phyloP scores from a whole-genome alignment of 805 yeast genomes.

The Candida maltosa region DNA sequence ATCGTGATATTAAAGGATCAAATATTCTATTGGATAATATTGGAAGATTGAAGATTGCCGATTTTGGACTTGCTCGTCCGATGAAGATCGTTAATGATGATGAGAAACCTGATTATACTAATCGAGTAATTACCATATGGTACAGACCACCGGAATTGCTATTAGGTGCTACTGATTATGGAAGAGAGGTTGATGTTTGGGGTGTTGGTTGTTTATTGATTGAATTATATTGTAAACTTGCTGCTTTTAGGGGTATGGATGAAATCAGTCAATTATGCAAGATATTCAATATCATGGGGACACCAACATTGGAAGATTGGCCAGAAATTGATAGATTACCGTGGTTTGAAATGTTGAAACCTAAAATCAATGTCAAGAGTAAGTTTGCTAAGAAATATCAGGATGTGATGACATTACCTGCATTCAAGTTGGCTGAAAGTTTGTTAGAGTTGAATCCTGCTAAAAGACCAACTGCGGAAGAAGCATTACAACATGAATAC shows the following conservation, averaged over 20 bases:
- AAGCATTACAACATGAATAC: slow-evolving; percentile 66
- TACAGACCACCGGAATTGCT: slow-evolving; percentile 94
- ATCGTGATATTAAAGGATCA: slow-evolving; percentile 81
- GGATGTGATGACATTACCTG: slow-evolving; percentile 44
- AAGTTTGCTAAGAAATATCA: slow-evolving; percentile 30
- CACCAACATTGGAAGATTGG: slow-evolving; percentile 74
- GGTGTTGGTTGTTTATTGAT: slow-evolving; percentile 90
- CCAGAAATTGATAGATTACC: slow-evolving; percentile 77
- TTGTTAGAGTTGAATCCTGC: slow-evolving; percentile 69
- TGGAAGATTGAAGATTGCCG: slow-evolving; percentile 71
- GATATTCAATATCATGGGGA: slow-evolving; percentile 83
- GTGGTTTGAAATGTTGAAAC: slow-evolving; percentile 86
- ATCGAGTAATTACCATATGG: slow-evolving; percentile 95
- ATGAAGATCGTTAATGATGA: slow-evolving; percentile 56
- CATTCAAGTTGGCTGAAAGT: slow-evolving; percentile 62
- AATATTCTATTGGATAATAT: slow-evolving; percentile 62
- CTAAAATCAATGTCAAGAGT: slow-evolving; percentile 37
- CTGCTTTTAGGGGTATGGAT: slow-evolving; percentile 84
- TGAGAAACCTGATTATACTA: slow-evolving; percentile 79
- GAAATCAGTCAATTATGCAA: slow-evolving; percentile 80
- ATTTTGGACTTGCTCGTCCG: slow-evolving; percentile 77
- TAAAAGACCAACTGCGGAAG: slow-evolving; percentile 61
- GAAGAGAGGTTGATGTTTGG: slow-evolving; percentile 92
- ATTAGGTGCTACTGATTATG: slow-evolving; percentile 87
- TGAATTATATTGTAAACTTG: slow-evolving; percentile 71